Evolutionary conservation across 352 stramenopile species (phyloP).

Genomic region (Phytopythium helicoides): DNA sequence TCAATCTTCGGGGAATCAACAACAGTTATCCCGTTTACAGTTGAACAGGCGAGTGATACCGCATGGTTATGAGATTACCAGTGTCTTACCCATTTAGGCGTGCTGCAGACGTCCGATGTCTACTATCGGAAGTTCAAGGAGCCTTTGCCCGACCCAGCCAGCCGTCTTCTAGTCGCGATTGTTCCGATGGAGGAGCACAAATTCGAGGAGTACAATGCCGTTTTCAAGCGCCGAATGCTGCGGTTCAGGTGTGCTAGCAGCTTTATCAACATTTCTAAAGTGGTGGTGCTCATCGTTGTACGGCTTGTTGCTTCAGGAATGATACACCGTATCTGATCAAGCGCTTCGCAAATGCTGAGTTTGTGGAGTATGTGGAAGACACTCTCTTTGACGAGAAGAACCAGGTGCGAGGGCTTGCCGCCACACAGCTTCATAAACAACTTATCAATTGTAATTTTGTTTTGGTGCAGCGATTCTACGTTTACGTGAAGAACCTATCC

Average conservation of each 20-base stretch:
- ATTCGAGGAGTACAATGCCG: slow-evolving; percentile 50
- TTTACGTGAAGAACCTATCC: slow-evolving; percentile 73
- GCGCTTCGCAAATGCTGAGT: slow-evolving; percentile 68
- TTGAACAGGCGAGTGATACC: slow-evolving; percentile 50
- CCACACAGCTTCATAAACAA: not conserved
- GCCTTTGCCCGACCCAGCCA: slow-evolving; percentile 60
- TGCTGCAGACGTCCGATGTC: slow-evolving; percentile 46
- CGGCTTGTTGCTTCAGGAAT: too few species aligned
- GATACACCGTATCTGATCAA: slow-evolving; percentile 75
- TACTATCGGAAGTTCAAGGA: slow-evolving; percentile 85
- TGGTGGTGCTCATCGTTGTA: too few species aligned
- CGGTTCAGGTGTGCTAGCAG: slow-evolving; percentile 34
- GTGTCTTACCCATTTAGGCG: not conserved
- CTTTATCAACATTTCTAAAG: too few species aligned
- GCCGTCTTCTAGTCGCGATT: slow-evolving; percentile 42
- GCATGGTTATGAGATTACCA: not conserved
- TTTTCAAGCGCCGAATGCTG: slow-evolving; percentile 61
- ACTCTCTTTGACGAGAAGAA: slow-evolving; percentile 74
- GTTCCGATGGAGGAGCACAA: slow-evolving; percentile 41
- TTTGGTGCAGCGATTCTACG: slow-evolving; percentile 59
- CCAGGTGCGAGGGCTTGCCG: slow-evolving; percentile 30
- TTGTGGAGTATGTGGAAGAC: slow-evolving; percentile 75
- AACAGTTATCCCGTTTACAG: slow-evolving; percentile 41
- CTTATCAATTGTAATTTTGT: not conserved
- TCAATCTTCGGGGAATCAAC: slow-evolving; percentile 50